phyloP scores from a whole-genome alignment of 2,329 filamentous ascomycete species.

The Sclerotiophoma versabilis region DNA sequence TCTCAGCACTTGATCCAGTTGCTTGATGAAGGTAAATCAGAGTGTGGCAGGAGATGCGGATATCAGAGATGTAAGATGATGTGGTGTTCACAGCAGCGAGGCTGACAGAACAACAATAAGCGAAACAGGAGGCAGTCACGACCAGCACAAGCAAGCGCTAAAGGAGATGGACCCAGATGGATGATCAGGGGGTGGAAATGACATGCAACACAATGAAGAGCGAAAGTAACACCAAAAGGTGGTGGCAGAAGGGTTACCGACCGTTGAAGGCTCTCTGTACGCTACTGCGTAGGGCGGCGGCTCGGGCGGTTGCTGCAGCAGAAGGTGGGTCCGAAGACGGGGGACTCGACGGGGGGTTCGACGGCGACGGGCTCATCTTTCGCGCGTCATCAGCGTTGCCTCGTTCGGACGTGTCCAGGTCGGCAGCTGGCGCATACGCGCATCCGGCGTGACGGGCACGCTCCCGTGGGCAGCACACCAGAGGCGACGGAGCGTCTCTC shows the following conservation, averaged over 20 bases:
- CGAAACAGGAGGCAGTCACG: constrained; percentile 21
- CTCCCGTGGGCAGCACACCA: neutral
- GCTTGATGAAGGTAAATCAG: neutral
- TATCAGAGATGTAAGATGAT: constrained; percentile 10
- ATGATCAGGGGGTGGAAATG: constrained; percentile 6
- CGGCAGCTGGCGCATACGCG: constrained; percentile 15
- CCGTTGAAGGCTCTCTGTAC: constrained; percentile 52
- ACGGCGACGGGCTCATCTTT: constrained; percentile 25
- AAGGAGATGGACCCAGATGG: neutral
- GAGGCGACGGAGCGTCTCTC: constrained; percentile 3
- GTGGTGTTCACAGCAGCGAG: constrained; percentile 17
- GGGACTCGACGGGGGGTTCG: constrained; percentile 48
- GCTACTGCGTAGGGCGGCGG: constrained; percentile 45
- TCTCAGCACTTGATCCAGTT: constrained; percentile 6
- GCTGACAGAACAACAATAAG: constrained; percentile 25
- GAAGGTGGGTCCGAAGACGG: constrained; percentile 43
- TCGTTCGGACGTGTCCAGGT: constrained; percentile 13
- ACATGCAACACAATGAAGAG: constrained; percentile 4
- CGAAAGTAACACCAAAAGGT: constrained; percentile 11
- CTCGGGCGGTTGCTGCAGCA: constrained; percentile 38
- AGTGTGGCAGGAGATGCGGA: constrained; percentile 6
- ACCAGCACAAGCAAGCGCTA: constrained; percentile 21
- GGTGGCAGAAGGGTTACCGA: constrained; percentile 30
- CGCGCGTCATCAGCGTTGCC: constrained; percentile 10
- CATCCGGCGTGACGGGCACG: constrained; percentile 3